A percentile compares a stretch with the other conserved stretches of the same genome.
phyloP scores from a whole-genome alignment of 257 asterid genomes.

The Gentiana dahurica region DNA sequence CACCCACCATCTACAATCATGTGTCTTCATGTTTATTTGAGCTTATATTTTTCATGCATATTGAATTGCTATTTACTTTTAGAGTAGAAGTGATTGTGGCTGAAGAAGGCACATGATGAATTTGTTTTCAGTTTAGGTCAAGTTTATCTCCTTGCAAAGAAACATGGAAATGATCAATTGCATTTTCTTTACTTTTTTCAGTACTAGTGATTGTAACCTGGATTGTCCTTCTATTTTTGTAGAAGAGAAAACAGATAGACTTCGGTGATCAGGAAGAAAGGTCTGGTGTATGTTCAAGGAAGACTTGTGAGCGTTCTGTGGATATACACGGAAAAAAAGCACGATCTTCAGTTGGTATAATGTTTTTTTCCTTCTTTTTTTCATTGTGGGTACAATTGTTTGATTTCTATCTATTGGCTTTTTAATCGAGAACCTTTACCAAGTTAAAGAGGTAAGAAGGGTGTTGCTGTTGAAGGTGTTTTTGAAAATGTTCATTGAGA shows the following conservation, averaged over 20 bases:
- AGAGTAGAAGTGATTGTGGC: too few species aligned
- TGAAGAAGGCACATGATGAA: too few species aligned
- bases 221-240: slow-evolving; percentile 12
- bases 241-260: slow-evolving; percentile 41
- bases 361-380: background rate
- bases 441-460: slow-evolving; percentile 33
- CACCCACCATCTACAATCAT: too few species aligned
- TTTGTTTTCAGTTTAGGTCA: too few species aligned
- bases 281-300: slow-evolving; percentile 15
- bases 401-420: background rate
- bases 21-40: too few species aligned
- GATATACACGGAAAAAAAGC: slow-evolving; percentile 16
- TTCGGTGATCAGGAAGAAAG: slow-evolving; percentile 10
- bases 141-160: too few species aligned
- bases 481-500: slow-evolving; percentile 26
- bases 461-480: slow-evolving; percentile 20
- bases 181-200: background rate
- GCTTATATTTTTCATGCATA: too few species aligned
- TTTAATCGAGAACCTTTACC: slow-evolving; percentile 8
- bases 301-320: slow-evolving; percentile 16
- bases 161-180: too few species aligned
- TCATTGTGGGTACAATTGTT: background rate
- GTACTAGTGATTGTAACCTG: background rate
- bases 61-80: too few species aligned
- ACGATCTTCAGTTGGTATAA: slow-evolving; percentile 22